A percentile compares a stretch with the other conserved stretches of the same genome.
Conservation (phyloP, 2,329 filamentous ascomycete species). For the Dactylellina parvicollis region DNA sequence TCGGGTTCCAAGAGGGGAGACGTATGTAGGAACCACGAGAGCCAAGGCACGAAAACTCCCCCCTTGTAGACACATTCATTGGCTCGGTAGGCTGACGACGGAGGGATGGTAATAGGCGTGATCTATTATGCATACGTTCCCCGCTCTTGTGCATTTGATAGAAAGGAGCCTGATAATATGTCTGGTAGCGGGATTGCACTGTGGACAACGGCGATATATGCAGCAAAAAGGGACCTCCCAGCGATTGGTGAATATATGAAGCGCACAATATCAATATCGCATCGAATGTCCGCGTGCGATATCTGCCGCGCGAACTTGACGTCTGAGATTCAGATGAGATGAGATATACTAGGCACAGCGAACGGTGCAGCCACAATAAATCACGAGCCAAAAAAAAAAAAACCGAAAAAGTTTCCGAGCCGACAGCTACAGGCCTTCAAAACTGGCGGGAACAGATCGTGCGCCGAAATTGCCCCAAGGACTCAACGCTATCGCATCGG, state of each 20-base stretch:
- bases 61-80: conserved; percentile 14
- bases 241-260: neutral
- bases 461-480: conserved; percentile 14
- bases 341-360: neutral
- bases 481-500: conserved; percentile 25
- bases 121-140: conserved; percentile 23
- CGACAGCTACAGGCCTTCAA: neutral
- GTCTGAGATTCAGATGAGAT: neutral
- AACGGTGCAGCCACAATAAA: neutral
- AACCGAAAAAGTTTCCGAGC: neutral
- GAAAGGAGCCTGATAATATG: conserved; percentile 2
- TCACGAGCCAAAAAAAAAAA: conserved; percentile 1
- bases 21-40: conserved; percentile 34
- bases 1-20: conserved; percentile 15
- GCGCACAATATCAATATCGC: neutral
- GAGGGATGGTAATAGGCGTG: neutral
- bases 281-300: neutral
- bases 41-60: neutral
- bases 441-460: neutral
- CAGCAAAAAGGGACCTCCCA: neutral
- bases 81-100: conserved; percentile 26
- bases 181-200: conserved; percentile 19
- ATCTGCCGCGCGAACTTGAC: neutral
- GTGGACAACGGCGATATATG: conserved; percentile 21
- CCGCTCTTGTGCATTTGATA: conserved; percentile 27